Base-by-base conservation (phyloP, 176 grass and related monocot species). In the Musa beccarii region DNA sequence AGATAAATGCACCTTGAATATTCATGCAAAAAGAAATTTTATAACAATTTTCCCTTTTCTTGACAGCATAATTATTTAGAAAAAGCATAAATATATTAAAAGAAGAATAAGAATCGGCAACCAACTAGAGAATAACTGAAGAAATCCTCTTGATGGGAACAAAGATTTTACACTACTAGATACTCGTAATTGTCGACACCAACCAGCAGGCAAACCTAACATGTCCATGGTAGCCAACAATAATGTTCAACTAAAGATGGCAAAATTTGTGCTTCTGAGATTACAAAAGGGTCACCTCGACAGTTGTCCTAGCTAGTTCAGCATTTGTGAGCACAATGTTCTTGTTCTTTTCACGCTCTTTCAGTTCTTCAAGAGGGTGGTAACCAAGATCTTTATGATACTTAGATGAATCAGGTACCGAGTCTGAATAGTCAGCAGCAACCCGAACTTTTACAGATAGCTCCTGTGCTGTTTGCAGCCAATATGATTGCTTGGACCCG, bases 331-430 rank as follows among this genome's bases (percentile, higher is more conserved):
- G 88, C 70, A 86, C 77, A 43, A 91, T 24, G 69, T 98, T 90
- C 59, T 81, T 93, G 75, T 91, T 98, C 83, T 79, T 98, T 82
- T 77, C 81, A 69, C 71, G 84, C 71, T 87, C 86, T 89, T 91
- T 98, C 67, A 93, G 68, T 93, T 98, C 95, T 89, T 98, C 95
- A 70, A 98, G 90, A 65, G 90, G 90, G 82, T 98, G 95, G 73
- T 98, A 98, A 51, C 88, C 90, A 22, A 80, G 75, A 78, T 87
- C 80, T 72, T 78, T 79, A 2, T 82, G 78, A 77, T 93, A 82
- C 29, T 79, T 76, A 65, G 87, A 86, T 8, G 95, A 91, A 77
- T 98, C 88, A 80, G 90, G 95, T 59, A 91, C 28, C 9, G 86
- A 98, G 19, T 98, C 95, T 68, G 94, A 91, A 82, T 91, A 98